Evolutionary conservation across 2,329 filamentous ascomycete genomes (phyloP), one percentile per base, ranked within the genome.

Genomic region (Alternaria sp.): DNA sequence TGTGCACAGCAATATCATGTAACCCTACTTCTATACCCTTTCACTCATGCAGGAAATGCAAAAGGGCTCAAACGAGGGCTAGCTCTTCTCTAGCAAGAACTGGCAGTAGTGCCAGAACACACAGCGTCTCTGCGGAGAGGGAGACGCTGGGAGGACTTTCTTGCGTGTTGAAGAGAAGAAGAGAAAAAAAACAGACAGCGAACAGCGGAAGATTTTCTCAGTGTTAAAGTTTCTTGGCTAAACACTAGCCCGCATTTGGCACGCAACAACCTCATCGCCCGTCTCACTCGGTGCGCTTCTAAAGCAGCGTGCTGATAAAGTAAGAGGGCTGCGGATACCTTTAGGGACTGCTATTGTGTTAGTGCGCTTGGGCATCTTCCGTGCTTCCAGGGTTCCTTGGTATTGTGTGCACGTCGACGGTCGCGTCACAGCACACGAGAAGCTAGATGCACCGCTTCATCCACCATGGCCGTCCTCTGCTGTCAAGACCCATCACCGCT

Each of bases 61-160:
- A 63, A 69, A 62, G 65, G 72, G 69, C 72, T 76, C 73, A 77
- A 77, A 77, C 74, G 72, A 71, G 69, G 72, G 73, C 72, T 65
- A 29, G 57, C 48, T 64, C 68, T 62, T 55, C 61, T 77, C 73
- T 77, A 59, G 72, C 74, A 77, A 76, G 68, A 62, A 55, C 72
- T 65, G 67, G 56, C 72, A 64, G 48, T 40, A 56, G 65, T 62
- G 67, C 62, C 71, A 74, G 73, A 74, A 72, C 68, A 67, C 66
- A 70, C 73, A 74, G 68, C 69, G 62, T 55, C 65, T 69, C 70
- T 63, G 65, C 67, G 34, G 56, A 55, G 40, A 34, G 52, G 57
- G 63, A 70, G 67, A 68, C 58, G 68, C 72, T 73, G 70, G 69
- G 68, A 71, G 65, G 73, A 71, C 67, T 69, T 65, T 68, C 69